phyloP scores from a whole-genome alignment of 331 rosid genomes.

The Cydonia oblonga region DNA sequence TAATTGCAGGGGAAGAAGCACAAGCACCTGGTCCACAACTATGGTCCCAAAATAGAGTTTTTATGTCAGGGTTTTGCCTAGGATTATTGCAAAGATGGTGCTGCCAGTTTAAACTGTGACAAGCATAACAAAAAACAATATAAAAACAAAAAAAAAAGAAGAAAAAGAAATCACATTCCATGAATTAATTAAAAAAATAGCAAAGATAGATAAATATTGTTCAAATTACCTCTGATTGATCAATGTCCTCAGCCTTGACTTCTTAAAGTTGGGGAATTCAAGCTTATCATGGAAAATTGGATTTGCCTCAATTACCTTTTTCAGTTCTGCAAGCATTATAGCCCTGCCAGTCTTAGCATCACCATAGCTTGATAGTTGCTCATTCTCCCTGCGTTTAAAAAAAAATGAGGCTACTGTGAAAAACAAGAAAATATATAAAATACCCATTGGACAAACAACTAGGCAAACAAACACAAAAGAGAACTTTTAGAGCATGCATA shows the following conservation, averaged over 20 bases:
- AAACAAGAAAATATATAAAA: background rate
- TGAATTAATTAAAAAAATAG: background rate
- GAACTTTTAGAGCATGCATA: background rate
- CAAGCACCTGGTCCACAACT: background rate
- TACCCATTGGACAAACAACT: background rate
- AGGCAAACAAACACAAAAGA: background rate
- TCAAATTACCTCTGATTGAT: constrained; percentile 9
- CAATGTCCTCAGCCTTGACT: constrained; percentile 6
- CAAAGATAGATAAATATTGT: background rate
- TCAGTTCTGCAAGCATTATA: background rate
- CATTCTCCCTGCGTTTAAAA: constrained; percentile 4
- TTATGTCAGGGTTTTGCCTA: background rate
- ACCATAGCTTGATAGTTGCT: constrained; percentile 10
- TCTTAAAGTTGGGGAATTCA: background rate
- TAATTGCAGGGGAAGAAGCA: background rate
- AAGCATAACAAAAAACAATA: background rate
- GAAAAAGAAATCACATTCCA: background rate
- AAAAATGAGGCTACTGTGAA: background rate
- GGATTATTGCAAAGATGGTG: constrained; percentile 1
- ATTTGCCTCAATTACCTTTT: constrained; percentile 1
- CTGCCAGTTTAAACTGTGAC: constrained; percentile 15
- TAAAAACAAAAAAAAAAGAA: background rate
- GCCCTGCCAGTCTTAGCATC: constrained; percentile 2
- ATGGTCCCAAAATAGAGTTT: constrained; percentile 10
- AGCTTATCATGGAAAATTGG: constrained; percentile 8